Percentiles rank a stretch among this genome's conserved stretches.
Conservation (phyloP, 23 red algal genomes). For the Gracilaria domingensis region DNA sequence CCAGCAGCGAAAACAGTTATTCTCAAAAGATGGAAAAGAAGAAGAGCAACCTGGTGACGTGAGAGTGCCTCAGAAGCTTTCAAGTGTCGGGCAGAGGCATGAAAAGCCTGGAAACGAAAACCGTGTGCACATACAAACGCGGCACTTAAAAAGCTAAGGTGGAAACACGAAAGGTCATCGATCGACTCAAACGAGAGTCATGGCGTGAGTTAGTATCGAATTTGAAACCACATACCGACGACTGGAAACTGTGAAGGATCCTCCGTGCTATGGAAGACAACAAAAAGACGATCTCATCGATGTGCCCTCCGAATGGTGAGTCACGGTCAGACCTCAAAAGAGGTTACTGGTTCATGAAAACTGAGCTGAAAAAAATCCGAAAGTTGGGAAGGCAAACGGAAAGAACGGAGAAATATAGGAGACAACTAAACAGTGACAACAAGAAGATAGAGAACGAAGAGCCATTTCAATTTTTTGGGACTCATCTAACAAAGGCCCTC, state of each 20-base stretch:
- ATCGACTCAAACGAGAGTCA: neutral
- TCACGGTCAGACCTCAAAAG: neutral
- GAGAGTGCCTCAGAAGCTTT: neutral
- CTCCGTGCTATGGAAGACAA: slow-evolving; percentile 5
- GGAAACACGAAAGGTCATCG: neutral
- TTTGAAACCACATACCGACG: neutral
- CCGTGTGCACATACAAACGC: neutral
- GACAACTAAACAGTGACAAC: neutral
- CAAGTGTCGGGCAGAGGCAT: neutral
- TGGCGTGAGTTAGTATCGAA: neutral
- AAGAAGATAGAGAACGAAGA: neutral
- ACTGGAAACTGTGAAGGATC: slow-evolving; percentile 4
- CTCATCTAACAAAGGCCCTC: too few relatives aligned
- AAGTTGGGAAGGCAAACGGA: neutral
- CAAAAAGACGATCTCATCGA: neutral
- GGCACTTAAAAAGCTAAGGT: neutral
- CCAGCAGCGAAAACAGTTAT: neutral
- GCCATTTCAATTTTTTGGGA: too few relatives aligned
- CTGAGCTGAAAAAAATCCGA: neutral
- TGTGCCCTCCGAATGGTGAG: slow-evolving; percentile 10
- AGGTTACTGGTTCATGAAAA: neutral
- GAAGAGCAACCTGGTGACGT: neutral
- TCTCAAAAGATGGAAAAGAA: neutral
- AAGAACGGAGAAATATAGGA: neutral
- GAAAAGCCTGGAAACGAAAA: neutral